A percentile compares a stretch with the other conserved stretches of the same genome.
phyloP scores from a whole-genome alignment of 768 basidiomycete genomes.

The Lactarius psammicola region DNA sequence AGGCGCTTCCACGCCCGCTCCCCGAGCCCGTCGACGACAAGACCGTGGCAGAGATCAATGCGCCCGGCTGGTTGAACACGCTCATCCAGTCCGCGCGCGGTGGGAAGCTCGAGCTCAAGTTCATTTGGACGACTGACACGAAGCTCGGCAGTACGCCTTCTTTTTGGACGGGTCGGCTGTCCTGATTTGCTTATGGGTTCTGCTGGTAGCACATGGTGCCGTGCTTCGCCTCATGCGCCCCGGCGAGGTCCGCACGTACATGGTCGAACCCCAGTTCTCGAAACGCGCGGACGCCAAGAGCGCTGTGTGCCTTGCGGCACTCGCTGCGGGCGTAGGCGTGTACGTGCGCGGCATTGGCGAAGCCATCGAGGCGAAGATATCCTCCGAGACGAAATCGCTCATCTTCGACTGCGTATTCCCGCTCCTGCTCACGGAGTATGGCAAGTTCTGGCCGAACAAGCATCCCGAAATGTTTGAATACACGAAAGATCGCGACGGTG shows the following conservation, averaged over 20 bases:
- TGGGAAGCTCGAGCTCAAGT: constrained; percentile 43
- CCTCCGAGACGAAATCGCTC: constrained; percentile 45
- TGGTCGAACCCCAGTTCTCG: constrained; percentile 62
- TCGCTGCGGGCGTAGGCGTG: constrained; percentile 58
- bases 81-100: constrained; percentile 54
- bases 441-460: constrained; percentile 41
- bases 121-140: constrained; percentile 46
- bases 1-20: constrained; percentile 63
- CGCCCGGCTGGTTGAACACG: constrained; percentile 52
- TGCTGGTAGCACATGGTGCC: constrained; percentile 59
- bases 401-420: constrained; percentile 48
- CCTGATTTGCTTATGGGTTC: neutral
- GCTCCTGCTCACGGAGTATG: constrained; percentile 45
- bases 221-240: constrained; percentile 58
- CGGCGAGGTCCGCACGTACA: constrained; percentile 50
- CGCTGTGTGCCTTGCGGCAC: constrained; percentile 63
- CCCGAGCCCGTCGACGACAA: constrained; percentile 51
- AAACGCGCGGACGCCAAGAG: constrained; percentile 66
- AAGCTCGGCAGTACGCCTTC: constrained; percentile 44
- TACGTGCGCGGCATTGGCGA: constrained; percentile 50
- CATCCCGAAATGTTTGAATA: constrained; percentile 43
- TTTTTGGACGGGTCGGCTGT: neutral
- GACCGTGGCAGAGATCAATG: constrained; percentile 51
- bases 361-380: constrained; percentile 46
- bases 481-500: constrained; percentile 52